Base-by-base conservation (phyloP, 2,329 filamentous ascomycete species). In the Exophiala alcalophila region DNA sequence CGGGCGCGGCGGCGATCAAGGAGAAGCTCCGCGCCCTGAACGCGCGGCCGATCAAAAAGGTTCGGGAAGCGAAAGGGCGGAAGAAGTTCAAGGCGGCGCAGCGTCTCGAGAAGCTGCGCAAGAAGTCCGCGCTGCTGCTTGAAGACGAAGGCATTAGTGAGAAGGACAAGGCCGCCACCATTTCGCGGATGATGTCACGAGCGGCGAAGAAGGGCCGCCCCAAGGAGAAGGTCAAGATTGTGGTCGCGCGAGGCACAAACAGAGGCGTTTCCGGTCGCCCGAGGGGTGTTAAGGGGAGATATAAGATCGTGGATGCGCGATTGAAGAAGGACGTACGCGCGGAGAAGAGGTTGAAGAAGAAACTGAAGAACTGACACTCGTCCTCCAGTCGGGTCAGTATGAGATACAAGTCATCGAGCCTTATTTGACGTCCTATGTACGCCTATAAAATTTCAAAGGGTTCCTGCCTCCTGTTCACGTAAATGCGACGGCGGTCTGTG, bases 1-100 rank as follows among this genome's bases (percentile, higher is more conserved):
- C 88, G 23, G 94, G 86, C 0, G 90, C 91, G 1, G 76, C 80
- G 10, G 92, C 92, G 2, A 96, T 98, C 71, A 90, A 92, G 65
- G 91, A 96, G 61, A 98, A 98, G 69, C 64, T 86, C 61, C 84
- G 91, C 21, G 90, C 92, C 0, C 78, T 94, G 57, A 97, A 98
- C 63, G 92, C 91, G 5, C 81, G 92, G 21, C 92, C 92, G 1
- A 97, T 97, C 78, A 98, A 98, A 77, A 98, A 98, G 74, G 92
- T 98, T 21, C 84, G 86, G 57, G 92, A 98, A 68, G 92, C 92
- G 16, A 90, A 94, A 69, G 91, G 90, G 24, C 78, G 92, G 47
- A 98, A 98, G 81, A 97, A 96, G 72, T 84, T 95, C 67, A 94
- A 94, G 77, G 83, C 90, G 6, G 91, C 88, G 1, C 86, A 94